Percentiles rank a stretch among this genome's conserved stretches.
Evolutionary conservation across 2,329 filamentous ascomycete genomes (phyloP).

Genomic region (Capronia epimyces): DNA sequence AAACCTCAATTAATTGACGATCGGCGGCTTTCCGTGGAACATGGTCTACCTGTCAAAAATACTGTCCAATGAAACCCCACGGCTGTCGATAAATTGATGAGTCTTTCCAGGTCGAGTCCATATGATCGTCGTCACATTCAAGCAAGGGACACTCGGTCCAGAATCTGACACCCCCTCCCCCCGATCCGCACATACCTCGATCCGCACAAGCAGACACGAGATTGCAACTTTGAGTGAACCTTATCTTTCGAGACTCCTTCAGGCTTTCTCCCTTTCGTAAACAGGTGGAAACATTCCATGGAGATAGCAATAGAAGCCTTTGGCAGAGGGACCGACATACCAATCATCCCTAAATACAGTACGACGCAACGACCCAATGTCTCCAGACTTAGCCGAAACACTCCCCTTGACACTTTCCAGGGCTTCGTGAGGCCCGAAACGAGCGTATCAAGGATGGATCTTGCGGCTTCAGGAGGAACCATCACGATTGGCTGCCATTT

Average conservation of each 20-base stretch:
- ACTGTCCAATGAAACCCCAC: not conserved
- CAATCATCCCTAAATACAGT: no score
- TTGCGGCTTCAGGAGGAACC: no score
- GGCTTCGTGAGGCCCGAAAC: not conserved
- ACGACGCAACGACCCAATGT: no score
- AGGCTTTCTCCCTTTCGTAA: not conserved
- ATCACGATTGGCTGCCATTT: not conserved
- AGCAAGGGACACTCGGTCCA: conserved; percentile 9
- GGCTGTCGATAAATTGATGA: not conserved
- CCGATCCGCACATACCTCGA: not conserved
- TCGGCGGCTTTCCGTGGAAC: not conserved
- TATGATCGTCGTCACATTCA: conserved; percentile 4
- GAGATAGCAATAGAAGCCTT: not conserved
- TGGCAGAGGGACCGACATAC: not conserved
- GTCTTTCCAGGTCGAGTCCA: not conserved
- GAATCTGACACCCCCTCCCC: conserved; percentile 4
- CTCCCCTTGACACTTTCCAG: not conserved
- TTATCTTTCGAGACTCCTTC: not conserved
- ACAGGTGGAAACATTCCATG: not conserved
- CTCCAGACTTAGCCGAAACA: not conserved
- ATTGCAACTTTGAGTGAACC: not conserved
- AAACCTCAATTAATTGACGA: not conserved
- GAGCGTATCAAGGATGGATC: not conserved
- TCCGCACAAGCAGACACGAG: not conserved
- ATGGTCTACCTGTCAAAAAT: not conserved